Base-by-base conservation (phyloP, 495 filamentous ascomycete species). In the Xylaria curta region DNA sequence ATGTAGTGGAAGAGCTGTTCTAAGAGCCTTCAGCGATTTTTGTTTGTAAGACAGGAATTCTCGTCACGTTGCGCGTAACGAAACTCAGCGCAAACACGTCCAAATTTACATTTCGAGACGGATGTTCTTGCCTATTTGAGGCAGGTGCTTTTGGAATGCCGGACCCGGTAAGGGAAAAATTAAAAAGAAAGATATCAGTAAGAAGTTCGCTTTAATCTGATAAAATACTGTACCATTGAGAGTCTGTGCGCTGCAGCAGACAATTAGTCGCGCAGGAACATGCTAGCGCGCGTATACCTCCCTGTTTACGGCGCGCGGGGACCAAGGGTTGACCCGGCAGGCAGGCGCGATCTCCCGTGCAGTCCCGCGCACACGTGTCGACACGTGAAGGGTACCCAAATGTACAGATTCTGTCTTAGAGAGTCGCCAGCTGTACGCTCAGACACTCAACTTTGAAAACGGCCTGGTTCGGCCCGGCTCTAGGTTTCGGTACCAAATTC, bases 171-270 rank as follows among this genome's bases (percentile, higher is more conserved):
- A n/a, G n/a, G 24, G 7, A 15, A 26, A 56, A 21, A 9, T 4
- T 42, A 19, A 56, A 42, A 24, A 15, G 49, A 67, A 33, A 17
- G 38, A 51, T 0, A 53, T 6, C n/a, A 53, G 19, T 3, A 3
- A 19, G 21, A 31, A 60, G 31, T 60, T 60, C 44, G 38, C 46
- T 65, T 33, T 53, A 24, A 53, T 66, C 63, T 53, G 46, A 46
- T 40, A 4, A 5, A 66, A 66, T 36, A 38, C n/a, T n/a, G n/a
- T n/a, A n/a, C 38, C 10, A 12, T n/a, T 10, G 15, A 15, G 28
- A 66, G 63, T 53, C 63, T 53, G 63, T 66, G 63, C 63, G 28
- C n/a, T 40, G 63, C 63, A 66, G 63, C 31, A 66, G 28, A 26
- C 44, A 51, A 40, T 13, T 28, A 26, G 24, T 56, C 51, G 12